A percentile compares a stretch with the other conserved stretches of the same genome.
Conservation (phyloP, 2,329 filamentous ascomycete genomes). For the Ceratocystis ficicola region DNA sequence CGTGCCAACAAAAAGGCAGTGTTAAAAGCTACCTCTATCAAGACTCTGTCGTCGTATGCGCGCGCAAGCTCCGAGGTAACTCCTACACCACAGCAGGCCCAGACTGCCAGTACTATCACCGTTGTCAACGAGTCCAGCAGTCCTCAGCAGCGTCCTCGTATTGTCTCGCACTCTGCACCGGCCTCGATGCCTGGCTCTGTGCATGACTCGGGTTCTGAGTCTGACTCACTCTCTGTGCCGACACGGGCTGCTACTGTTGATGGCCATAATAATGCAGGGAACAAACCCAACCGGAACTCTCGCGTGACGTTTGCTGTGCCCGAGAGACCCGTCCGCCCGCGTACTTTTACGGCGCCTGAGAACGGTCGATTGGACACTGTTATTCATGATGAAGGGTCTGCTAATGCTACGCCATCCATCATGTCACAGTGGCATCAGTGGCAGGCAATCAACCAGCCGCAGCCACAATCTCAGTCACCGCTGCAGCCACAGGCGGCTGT, state of each 20-base stretch:
- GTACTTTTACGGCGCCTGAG: constrained; percentile 2
- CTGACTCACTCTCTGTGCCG: background rate
- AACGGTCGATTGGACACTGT: background rate
- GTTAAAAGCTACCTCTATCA: constrained; percentile 34
- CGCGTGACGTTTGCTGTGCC: background rate
- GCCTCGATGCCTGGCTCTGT: constrained; percentile 5
- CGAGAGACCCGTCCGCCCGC: background rate
- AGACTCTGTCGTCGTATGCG: constrained; percentile 34
- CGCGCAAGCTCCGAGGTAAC: background rate
- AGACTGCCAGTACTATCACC: background rate
- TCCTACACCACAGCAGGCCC: background rate
- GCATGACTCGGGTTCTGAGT: constrained; percentile 2
- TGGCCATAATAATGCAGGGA: background rate
- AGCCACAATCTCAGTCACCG: background rate
- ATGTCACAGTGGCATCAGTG: constrained; percentile 7
- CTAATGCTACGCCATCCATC: background rate
- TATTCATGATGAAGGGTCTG: background rate
- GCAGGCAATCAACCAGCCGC: background rate
- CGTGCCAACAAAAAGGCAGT: constrained; percentile 31
- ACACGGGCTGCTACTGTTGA: background rate
- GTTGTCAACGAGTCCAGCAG: background rate
- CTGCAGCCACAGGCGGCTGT: background rate
- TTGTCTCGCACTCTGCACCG: background rate
- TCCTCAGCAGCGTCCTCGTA: background rate
- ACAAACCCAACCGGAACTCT: background rate